Conservation (phyloP, 768 basidiomycete genomes). For the Mycena pura region DNA sequence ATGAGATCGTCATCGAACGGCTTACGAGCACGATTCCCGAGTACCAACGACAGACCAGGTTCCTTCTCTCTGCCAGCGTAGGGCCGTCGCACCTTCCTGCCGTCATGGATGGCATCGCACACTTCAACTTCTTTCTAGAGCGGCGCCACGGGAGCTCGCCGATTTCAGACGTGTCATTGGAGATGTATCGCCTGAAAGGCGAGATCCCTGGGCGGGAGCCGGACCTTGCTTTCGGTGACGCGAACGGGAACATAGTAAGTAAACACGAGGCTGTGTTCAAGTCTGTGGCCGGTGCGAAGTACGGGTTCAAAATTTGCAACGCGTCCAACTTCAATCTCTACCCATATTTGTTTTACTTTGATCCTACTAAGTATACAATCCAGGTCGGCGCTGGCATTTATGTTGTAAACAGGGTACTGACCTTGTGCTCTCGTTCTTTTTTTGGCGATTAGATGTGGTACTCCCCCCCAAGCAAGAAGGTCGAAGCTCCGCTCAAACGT, state of each 20-base stretch:
- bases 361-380: neutral
- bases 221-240: neutral
- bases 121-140: slow-evolving; percentile 8
- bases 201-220: neutral
- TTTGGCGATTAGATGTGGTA: too few species aligned
- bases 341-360: slow-evolving; percentile 8
- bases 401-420: too few species aligned
- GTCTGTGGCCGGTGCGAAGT: neutral
- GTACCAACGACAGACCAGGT: neutral
- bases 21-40: neutral
- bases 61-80: neutral
- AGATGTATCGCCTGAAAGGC: slow-evolving; percentile 1
- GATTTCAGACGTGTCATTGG: neutral
- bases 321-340: neutral
- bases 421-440: too few species aligned
- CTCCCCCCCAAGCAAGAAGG: too few species aligned
- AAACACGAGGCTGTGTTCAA: neutral
- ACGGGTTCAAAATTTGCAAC: slow-evolving; percentile 7
- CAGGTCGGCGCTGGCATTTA: neutral
- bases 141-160: neutral
- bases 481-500: too few species aligned
- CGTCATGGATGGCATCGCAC: neutral
- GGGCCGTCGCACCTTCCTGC: neutral
- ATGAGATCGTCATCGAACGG: neutral
- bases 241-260: neutral